Evolutionary conservation across 75 land plant genomes (phyloP).

Genomic region (Larix kaempferi): DNA sequence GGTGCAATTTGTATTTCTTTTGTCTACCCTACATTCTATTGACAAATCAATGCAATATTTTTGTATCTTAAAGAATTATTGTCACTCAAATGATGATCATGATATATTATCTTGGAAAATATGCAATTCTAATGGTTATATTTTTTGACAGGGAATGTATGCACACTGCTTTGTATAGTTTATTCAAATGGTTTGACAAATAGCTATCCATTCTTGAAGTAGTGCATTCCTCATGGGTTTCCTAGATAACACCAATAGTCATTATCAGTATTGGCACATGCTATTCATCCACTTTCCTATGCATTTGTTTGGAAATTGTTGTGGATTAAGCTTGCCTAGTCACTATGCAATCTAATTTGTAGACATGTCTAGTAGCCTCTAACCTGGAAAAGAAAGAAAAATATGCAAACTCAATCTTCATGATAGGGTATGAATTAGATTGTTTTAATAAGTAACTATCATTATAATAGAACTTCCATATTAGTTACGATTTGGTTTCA

Average conservation of each 20-base stretch:
- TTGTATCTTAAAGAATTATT: too few relatives aligned
- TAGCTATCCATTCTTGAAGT: conserved; percentile 55
- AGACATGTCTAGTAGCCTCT: conserved; percentile 48
- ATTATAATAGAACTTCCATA: background rate
- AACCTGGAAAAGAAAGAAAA: conserved; percentile 22
- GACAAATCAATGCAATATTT: too few relatives aligned
- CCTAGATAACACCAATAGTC: conserved; percentile 60
- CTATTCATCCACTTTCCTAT: conserved; percentile 15
- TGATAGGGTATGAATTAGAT: background rate
- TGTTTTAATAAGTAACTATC: background rate
- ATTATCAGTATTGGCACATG: conserved; percentile 46
- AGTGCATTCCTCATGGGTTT: conserved; percentile 40
- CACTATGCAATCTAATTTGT: conserved; percentile 25
- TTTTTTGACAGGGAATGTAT: too few relatives aligned
- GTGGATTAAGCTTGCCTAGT: conserved; percentile 9
- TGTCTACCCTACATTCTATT: too few relatives aligned
- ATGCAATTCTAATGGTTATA: background rate
- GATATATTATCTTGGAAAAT: too few relatives aligned
- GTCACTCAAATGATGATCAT: too few relatives aligned
- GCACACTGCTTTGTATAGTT: conserved; percentile 25
- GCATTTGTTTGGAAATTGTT: conserved; percentile 15
- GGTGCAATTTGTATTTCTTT: too few relatives aligned
- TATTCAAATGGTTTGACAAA: conserved; percentile 50
- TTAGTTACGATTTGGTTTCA: background rate
- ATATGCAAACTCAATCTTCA: background rate